A percentile compares a stretch with the other conserved stretches of the same genome.
These are phyloP conservation scores for Beauveria asiatica DNA, from an alignment of 2,329 filamentous ascomycete genomes.

Conservation along the genomic window DNA sequence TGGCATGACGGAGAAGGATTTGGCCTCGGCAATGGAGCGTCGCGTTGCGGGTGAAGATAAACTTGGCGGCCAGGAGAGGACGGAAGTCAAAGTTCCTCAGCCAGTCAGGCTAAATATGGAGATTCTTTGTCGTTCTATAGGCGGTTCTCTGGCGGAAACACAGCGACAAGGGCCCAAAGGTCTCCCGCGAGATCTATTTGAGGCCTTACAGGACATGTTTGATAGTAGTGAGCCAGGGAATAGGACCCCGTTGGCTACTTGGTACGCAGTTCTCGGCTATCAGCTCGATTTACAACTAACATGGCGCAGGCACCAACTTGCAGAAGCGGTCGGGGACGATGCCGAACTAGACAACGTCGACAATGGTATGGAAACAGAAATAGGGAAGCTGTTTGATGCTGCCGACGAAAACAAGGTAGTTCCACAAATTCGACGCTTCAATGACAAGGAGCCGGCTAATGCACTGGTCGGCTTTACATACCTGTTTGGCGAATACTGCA, in stretches of 20 bases:
- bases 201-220: conserved; percentile 20
- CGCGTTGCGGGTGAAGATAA: neutral
- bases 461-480: conserved; percentile 20
- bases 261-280: conserved; percentile 18
- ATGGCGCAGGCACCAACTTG: neutral
- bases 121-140: conserved; percentile 16
- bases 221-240: conserved; percentile 19
- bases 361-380: conserved; percentile 20
- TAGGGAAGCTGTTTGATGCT: conserved; percentile 21
- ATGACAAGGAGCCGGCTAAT: conserved; percentile 17
- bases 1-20: conserved; percentile 20
- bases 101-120: conserved; percentile 17
- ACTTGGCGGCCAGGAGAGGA: conserved; percentile 13
- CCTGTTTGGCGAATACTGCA: conserved; percentile 21
- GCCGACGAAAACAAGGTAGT: conserved; percentile 21
- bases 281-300: neutral
- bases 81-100: conserved; percentile 2
- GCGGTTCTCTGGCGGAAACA: neutral
- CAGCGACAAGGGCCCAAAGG: conserved; percentile 15
- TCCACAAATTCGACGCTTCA: conserved; percentile 21
- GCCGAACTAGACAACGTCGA: conserved; percentile 10
- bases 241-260: conserved; percentile 24
- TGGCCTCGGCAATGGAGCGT: conserved; percentile 10
- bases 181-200: conserved; percentile 20
- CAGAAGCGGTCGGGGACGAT: conserved; percentile 1